Evolutionary conservation across 164 flowering plant genomes (phyloP).

Genomic region (Protea cynaroides): DNA sequence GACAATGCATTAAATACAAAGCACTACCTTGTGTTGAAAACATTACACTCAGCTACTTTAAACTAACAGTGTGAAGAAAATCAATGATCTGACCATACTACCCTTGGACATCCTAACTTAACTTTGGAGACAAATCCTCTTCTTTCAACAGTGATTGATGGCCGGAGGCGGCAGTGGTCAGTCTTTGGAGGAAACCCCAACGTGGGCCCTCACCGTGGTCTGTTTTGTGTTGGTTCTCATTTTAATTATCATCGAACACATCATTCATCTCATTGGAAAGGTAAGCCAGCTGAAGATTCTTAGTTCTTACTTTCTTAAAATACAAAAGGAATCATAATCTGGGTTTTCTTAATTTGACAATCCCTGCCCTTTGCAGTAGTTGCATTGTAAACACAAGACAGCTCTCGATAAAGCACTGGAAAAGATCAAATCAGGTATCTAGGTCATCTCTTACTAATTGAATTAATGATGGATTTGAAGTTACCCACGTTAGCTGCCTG

Average conservation of each 20-base stretch:
- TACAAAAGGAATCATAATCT: not conserved
- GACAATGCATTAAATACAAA: too few relatives aligned
- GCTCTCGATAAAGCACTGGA: slow-evolving; percentile 58
- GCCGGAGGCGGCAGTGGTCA: slow-evolving; percentile 30
- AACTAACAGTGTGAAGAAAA: too few relatives aligned
- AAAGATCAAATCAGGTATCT: slow-evolving; percentile 64
- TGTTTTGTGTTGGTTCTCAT: slow-evolving; percentile 48
- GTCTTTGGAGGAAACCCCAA: slow-evolving; percentile 65
- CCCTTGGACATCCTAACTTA: too few relatives aligned
- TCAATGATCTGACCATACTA: too few relatives aligned
- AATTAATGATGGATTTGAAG: too few relatives aligned
- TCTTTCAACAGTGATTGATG: slow-evolving; percentile 12
- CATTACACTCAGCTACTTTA: too few relatives aligned
- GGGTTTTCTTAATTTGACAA: not conserved
- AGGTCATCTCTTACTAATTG: too few relatives aligned
- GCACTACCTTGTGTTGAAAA: too few relatives aligned
- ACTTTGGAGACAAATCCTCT: too few relatives aligned
- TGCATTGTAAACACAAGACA: slow-evolving; percentile 37
- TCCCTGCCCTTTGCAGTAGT: slow-evolving; percentile 56
- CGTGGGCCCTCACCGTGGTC: slow-evolving; percentile 83
- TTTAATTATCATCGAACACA: slow-evolving; percentile 54
- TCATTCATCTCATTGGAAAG: slow-evolving; percentile 56
- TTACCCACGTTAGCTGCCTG: slow-evolving; percentile 41
- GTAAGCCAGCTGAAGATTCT: slow-evolving; percentile 18
- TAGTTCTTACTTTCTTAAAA: too few relatives aligned